A percentile compares a stretch with the other conserved stretches of the same genome.
These are phyloP conservation scores for Cyberlindnera petersonii DNA, from an alignment of 805 yeast genomes.

Conservation along the genomic window DNA sequence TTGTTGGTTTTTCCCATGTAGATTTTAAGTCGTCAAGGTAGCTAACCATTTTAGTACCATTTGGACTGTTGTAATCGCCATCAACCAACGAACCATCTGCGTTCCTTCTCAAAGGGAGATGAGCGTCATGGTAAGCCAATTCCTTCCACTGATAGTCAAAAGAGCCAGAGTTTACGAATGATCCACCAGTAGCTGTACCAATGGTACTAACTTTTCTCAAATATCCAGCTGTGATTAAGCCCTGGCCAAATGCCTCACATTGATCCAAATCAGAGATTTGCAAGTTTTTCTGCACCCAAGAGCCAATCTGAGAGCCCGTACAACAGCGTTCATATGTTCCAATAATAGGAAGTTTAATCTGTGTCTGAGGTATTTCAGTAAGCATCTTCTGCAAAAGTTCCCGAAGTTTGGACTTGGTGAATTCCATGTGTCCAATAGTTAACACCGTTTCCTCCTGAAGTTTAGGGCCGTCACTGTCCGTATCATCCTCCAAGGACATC, in stretches of 20 bases:
- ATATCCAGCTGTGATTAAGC: slow-evolving; percentile 56
- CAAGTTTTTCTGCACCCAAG: slow-evolving; percentile 52
- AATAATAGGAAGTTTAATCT: slow-evolving; percentile 61
- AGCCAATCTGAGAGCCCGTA: slow-evolving; percentile 56
- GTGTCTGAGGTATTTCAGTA: slow-evolving; percentile 45
- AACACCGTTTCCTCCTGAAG: slow-evolving; percentile 23
- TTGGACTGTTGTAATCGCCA: slow-evolving; percentile 28
- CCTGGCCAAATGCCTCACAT: slow-evolving; percentile 75
- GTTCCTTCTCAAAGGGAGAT: slow-evolving; percentile 19
- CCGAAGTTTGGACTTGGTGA: slow-evolving; percentile 37
- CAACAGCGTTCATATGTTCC: slow-evolving; percentile 63
- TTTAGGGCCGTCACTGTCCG: slow-evolving; percentile 19
- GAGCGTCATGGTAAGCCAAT: slow-evolving; percentile 55
- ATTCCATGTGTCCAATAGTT: slow-evolving; percentile 34
- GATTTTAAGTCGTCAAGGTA: slow-evolving; percentile 26
- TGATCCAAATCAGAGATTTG: slow-evolving; percentile 43
- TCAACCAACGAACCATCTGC: slow-evolving; percentile 19
- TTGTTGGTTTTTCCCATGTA: slow-evolving; percentile 45
- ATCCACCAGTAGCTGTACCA: slow-evolving; percentile 67
- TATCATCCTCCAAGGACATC: slow-evolving; percentile 16
- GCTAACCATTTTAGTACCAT: slow-evolving; percentile 14
- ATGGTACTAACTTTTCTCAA: slow-evolving; percentile 48
- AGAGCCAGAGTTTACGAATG: slow-evolving; percentile 72
- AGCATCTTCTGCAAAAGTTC: slow-evolving; percentile 41
- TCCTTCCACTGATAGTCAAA: slow-evolving; percentile 81